phyloP scores from a whole-genome alignment of 257 asterid genomes.

The Jaltomata sinuosa region DNA sequence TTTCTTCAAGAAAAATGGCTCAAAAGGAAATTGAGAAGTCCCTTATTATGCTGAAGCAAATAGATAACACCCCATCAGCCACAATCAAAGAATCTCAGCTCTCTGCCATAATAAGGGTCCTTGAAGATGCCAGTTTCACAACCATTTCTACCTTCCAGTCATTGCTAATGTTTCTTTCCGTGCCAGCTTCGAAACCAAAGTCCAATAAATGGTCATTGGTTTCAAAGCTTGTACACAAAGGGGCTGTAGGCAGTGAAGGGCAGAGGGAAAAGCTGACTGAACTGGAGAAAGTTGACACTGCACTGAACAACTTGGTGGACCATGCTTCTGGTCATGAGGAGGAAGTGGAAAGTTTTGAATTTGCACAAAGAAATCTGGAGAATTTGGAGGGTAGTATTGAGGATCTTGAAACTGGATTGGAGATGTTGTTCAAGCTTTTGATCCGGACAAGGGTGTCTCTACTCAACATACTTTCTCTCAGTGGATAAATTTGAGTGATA shows the following conservation, averaged over 20 bases:
- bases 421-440: slow-evolving; percentile 18
- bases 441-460: slow-evolving; percentile 28
- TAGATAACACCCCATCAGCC: neutral
- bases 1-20: slow-evolving; percentile 7
- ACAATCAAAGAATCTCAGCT: slow-evolving; percentile 8
- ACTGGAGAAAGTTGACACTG: slow-evolving; percentile 18
- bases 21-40: slow-evolving; percentile 18
- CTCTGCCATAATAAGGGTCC: neutral
- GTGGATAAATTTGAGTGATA: neutral
- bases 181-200: slow-evolving; percentile 18
- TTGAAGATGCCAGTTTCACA: slow-evolving; percentile 16
- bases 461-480: slow-evolving; percentile 15
- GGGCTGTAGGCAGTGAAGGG: slow-evolving; percentile 5
- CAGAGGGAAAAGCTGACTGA: slow-evolving; percentile 9
- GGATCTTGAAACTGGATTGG: slow-evolving; percentile 19
- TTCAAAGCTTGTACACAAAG: slow-evolving; percentile 21
- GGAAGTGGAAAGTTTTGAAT: slow-evolving; percentile 8
- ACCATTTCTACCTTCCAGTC: slow-evolving; percentile 19
- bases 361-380: slow-evolving; percentile 16
- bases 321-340: slow-evolving; percentile 3
- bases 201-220: slow-evolving; percentile 20
- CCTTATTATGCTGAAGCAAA: slow-evolving; percentile 7
- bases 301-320: slow-evolving; percentile 8
- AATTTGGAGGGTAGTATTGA: slow-evolving; percentile 15
- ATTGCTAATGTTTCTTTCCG: slow-evolving; percentile 13